Percentiles rank a stretch among this genome's conserved stretches.
Evolutionary conservation across 2,329 filamentous ascomycete genomes (phyloP).

Genomic region (Nannizzia gypsea): DNA sequence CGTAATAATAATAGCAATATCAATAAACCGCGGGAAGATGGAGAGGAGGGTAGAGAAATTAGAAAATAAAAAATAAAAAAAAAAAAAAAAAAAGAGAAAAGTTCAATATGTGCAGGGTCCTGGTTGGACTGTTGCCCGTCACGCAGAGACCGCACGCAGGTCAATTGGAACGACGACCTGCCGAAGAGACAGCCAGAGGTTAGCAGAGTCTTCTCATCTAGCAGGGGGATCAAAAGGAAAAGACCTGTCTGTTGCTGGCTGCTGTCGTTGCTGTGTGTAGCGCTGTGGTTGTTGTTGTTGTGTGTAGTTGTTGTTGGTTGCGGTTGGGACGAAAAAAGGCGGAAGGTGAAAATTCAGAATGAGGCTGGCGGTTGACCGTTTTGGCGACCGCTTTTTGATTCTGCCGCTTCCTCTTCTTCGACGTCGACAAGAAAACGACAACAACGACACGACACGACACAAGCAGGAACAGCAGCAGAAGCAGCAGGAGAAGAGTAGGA

Average conservation of each 20-base stretch:
- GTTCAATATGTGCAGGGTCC: neutral
- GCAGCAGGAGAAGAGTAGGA: no score
- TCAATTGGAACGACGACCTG: neutral
- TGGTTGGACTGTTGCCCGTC: neutral
- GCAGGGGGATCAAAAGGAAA: neutral
- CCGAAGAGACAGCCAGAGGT: neutral
- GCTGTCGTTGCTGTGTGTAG: neutral
- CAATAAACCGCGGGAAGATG: neutral
- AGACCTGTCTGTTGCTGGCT: neutral
- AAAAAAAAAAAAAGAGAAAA: neutral
- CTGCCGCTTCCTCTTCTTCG: neutral
- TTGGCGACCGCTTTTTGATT: neutral
- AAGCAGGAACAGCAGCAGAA: neutral
- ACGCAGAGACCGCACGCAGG: neutral
- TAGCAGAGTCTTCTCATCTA: neutral
- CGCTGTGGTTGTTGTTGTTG: neutral
- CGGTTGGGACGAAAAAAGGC: neutral
- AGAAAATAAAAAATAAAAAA: neutral
- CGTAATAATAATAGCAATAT: neutral
- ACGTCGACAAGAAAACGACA: neutral
- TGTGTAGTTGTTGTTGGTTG: neutral
- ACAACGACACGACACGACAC: neutral
- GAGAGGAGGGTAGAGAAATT: neutral
- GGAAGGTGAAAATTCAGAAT: constrained; percentile 4
- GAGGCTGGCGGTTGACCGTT: neutral